These are phyloP conservation scores for Entrophospora sp. DNA, from an alignment of 192 early-diverging fungal genomes.

Conservation along the genomic window DNA sequence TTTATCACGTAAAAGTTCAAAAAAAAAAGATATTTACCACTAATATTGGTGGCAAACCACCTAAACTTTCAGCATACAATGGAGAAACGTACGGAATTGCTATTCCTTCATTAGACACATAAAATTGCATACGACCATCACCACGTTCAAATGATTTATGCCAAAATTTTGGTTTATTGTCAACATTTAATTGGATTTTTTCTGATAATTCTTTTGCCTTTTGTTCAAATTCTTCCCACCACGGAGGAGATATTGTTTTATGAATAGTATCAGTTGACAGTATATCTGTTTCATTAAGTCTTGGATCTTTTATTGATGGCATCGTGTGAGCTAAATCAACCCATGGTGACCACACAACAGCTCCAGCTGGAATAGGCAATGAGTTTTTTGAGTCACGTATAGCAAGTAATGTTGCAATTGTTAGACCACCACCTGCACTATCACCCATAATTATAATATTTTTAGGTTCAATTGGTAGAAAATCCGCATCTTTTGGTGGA, in stretches of 20 bases:
- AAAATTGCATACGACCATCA: constrained; percentile 33
- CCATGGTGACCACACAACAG: constrained; percentile 33
- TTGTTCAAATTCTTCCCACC: constrained; percentile 24
- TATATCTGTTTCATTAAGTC: constrained; percentile 26
- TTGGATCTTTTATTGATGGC: constrained; percentile 29
- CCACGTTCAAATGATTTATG: constrained; percentile 21
- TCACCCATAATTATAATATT: constrained; percentile 61
- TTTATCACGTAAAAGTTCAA: not conserved
- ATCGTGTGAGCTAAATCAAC: constrained; percentile 40
- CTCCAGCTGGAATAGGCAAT: constrained; percentile 46
- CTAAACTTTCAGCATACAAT: constrained; percentile 27
- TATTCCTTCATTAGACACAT: constrained; percentile 35
- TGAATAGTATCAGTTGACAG: constrained; percentile 26
- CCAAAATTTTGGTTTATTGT: not conserved
- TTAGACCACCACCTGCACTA: constrained; percentile 59
- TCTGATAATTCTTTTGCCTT: constrained; percentile 16
- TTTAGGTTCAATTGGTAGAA: constrained; percentile 35
- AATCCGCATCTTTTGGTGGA: constrained; percentile 35
- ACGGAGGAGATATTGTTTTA: constrained; percentile 22
- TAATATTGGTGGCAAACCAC: constrained; percentile 32
- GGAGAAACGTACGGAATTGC: constrained; percentile 39
- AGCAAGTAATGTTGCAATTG: constrained; percentile 42
- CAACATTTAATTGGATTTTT: constrained; percentile 8
- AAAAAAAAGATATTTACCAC: constrained; percentile 25
- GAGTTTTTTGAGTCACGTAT: constrained; percentile 50